These are phyloP conservation scores for Cutaneotrichosporon curvatum DNA, from an alignment of 1,284 basidiomycete species.

Conservation along the genomic window DNA sequence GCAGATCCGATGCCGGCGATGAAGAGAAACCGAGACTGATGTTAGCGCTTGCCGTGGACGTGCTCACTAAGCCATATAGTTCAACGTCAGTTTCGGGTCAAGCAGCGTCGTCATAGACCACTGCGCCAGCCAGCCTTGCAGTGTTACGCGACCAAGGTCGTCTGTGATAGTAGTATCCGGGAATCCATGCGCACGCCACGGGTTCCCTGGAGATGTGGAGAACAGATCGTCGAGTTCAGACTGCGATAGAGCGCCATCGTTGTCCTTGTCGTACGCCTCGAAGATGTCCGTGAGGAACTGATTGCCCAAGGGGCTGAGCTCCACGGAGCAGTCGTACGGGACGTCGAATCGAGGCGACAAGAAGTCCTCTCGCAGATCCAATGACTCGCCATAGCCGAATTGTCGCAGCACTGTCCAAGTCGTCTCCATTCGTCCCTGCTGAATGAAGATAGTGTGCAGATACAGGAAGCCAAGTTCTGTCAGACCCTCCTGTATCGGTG, in stretches of 20 bases:
- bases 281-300: slow-evolving; percentile 98
- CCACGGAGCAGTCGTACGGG: slow-evolving; percentile 85
- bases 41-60: slow-evolving; percentile 15
- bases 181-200: slow-evolving; percentile 79
- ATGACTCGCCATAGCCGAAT: slow-evolving; percentile 93
- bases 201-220: slow-evolving; percentile 88
- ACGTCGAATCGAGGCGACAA: slow-evolving; percentile 87
- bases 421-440: slow-evolving; percentile 90
- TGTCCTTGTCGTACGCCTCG: slow-evolving; percentile 93
- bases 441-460: slow-evolving; percentile 94
- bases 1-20: slow-evolving; percentile 42
- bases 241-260: slow-evolving; percentile 83
- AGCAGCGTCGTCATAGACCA: slow-evolving; percentile 99
- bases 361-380: slow-evolving; percentile 81
- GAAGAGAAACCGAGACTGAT: slow-evolving; percentile 45
- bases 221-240: slow-evolving; percentile 85
- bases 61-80: slow-evolving; percentile 81
- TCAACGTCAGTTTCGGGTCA: slow-evolving; percentile 82
- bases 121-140: slow-evolving; percentile 97
- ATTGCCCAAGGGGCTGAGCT: slow-evolving; percentile 85
- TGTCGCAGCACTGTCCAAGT: slow-evolving; percentile 94
- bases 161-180: slow-evolving; percentile 85
- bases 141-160: slow-evolving; percentile 79
- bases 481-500: slow-evolving; percentile 54
- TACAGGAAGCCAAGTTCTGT: slow-evolving; percentile 92